Percentiles rank a stretch among this genome's conserved stretches.
These are phyloP conservation scores for Nitzschia palea DNA, from an alignment of 108 stramenopile species.

Conservation along the genomic window DNA sequence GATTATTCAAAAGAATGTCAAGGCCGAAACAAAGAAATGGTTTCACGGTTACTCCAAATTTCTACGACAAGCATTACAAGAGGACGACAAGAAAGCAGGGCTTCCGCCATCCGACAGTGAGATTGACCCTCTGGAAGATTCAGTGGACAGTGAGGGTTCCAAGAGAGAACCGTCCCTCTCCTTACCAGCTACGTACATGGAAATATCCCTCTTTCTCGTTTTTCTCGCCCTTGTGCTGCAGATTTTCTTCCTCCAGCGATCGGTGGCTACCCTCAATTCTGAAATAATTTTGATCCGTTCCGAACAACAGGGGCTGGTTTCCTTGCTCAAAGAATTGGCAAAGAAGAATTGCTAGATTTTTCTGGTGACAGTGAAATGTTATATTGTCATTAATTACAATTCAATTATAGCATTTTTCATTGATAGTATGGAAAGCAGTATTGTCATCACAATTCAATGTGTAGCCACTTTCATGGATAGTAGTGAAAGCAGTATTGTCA, in stretches of 20 bases:
- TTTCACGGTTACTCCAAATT: slow-evolving; percentile 34
- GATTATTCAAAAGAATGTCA: slow-evolving; percentile 56
- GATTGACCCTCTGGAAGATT: neutral
- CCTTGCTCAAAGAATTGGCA: neutral
- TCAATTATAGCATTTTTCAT: too few relatives aligned
- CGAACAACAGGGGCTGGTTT: neutral
- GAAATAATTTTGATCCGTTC: neutral
- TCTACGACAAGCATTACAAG: neutral
- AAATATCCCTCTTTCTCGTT: too few relatives aligned
- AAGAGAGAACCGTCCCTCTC: too few relatives aligned
- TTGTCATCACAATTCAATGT: too few relatives aligned
- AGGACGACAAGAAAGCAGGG: neutral
- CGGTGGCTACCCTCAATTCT: neutral
- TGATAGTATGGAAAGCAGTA: too few relatives aligned
- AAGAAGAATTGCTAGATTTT: neutral
- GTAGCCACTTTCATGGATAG: too few relatives aligned
- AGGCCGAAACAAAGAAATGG: slow-evolving; percentile 48
- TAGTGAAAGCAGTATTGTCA: too few relatives aligned
- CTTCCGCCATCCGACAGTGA: neutral
- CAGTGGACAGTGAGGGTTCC: too few relatives aligned
- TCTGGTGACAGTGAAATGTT: too few relatives aligned
- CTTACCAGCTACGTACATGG: too few relatives aligned
- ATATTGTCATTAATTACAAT: too few relatives aligned
- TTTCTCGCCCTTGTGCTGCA: neutral
- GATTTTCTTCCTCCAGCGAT: neutral